These are phyloP conservation scores for Nannizziopsis barbatae DNA, from an alignment of 2,329 filamentous ascomycete species.

Conservation along the genomic window DNA sequence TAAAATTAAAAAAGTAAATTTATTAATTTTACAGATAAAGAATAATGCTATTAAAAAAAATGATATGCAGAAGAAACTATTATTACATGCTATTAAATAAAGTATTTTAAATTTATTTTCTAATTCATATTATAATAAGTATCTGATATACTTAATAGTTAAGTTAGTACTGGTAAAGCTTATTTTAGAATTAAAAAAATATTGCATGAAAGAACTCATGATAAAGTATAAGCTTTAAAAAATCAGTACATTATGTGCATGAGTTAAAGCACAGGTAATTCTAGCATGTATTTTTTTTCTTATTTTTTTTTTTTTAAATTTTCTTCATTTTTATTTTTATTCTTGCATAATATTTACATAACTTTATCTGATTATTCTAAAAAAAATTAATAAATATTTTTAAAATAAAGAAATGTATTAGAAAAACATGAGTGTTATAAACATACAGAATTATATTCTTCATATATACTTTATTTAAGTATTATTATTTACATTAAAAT, in stretches of 20 bases:
- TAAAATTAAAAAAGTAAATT: conserved; percentile 4
- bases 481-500: not conserved
- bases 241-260: not conserved
- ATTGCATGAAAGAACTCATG: conserved; percentile 59
- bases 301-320: not conserved
- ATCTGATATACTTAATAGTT: conserved; percentile 69
- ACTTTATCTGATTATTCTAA: no score
- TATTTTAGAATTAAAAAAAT: conserved; percentile 70
- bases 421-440: no score
- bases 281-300: not conserved
- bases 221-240: conserved; percentile 49
- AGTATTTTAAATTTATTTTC: no score
- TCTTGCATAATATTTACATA: conserved; percentile 10
- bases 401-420: no score
- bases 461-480: not conserved
- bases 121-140: conserved; percentile 87
- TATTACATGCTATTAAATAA: conserved; percentile 50
- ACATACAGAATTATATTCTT: not conserved
- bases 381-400: no score
- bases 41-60: conserved; percentile 38
- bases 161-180: conserved; percentile 72
- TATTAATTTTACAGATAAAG: conserved; percentile 17
- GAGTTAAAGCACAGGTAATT: not conserved
- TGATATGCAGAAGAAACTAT: conserved; percentile 38
- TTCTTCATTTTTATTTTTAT: not conserved